These are phyloP conservation scores for Asclepias syriaca DNA, from an alignment of 257 asterid genomes.

Conservation along the genomic window DNA sequence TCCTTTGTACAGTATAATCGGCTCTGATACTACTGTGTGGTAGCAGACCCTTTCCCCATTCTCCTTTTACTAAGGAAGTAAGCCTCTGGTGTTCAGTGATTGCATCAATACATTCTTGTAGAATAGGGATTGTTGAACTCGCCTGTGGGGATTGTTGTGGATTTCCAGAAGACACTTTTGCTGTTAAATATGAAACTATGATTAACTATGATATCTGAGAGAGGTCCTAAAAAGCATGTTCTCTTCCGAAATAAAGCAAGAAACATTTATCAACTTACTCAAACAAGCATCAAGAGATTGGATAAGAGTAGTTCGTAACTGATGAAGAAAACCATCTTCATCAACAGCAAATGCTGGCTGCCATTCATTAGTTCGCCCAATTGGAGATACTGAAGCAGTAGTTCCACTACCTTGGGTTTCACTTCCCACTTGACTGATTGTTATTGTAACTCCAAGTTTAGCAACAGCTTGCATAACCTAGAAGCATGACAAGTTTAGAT, in stretches of 20 bases:
- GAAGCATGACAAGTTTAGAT: constrained; percentile 8
- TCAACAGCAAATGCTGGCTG: constrained; percentile 78
- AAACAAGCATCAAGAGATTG: constrained; percentile 67
- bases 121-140: constrained; percentile 41
- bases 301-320: constrained; percentile 66
- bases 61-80: constrained; percentile 83
- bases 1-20: constrained; percentile 71
- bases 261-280: constrained; percentile 31
- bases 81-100: constrained; percentile 92
- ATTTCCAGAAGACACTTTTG: constrained; percentile 41
- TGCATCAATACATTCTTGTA: constrained; percentile 84
- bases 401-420: constrained; percentile 46
- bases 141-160: constrained; percentile 63
- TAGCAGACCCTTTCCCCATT: constrained; percentile 91
- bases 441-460: constrained; percentile 57
- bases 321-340: constrained; percentile 86
- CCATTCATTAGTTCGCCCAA: constrained; percentile 66
- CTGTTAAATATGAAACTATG: constrained; percentile 29
- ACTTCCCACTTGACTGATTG: constrained; percentile 77
- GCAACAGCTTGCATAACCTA: constrained; percentile 86
- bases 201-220: constrained; percentile 6
- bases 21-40: constrained; percentile 74
- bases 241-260: constrained; percentile 4
- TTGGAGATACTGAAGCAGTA: constrained; percentile 45
- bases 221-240: constrained; percentile 1